Base-by-base conservation (phyloP, 2,329 filamentous ascomycete genomes). In the Xylariomycetidae sp. region DNA sequence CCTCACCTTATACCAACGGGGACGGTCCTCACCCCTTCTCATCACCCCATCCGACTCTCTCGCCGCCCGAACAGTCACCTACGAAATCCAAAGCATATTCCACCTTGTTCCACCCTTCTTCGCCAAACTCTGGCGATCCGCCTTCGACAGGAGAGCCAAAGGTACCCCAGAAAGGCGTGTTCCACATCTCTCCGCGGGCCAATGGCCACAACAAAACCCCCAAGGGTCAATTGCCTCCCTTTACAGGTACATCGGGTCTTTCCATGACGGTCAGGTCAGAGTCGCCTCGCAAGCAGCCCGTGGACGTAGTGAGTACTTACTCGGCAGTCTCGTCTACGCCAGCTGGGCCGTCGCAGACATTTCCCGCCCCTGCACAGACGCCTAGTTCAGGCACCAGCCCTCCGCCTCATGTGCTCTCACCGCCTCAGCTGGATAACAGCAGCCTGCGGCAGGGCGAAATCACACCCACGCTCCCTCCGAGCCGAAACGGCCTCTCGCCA, bases 401-500 rank as follows among this genome's bases (percentile, higher is more conserved):
- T 9, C 45, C 49, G 23, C 44, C 40, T 19, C 29, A 30, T 14
- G 29, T 37, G 15, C 42, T 56, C 13, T 47, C 52, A 9, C 58
- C 60, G 18, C 60, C 59, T 25, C 57, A 60, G 20, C 48, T 61
- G 24, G 55, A 56, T 23, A 57, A 49, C 25, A 34, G 47, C 47
- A 12, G 44, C 40, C 25, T 52, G 47, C 18, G 32, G 32, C 19
- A 45, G 44, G 31, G 26, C 16, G 55, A 57, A 26, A 43, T 55
- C 15, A 57, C 62, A 2, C 60, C 64, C 14, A 60, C 64, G 32
- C 52, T 68, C 33, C 57, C 62, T 37, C 65, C 69, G 17, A 54
- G 59, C 4, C 60, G 59, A 31, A 68, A 63, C 12, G 71, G 70
- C 3, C 44, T 72, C 17, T 75, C 71, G 10, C 71, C 71, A 2